Conservation (phyloP, 306 rosid species). For the Cucumis hystrix region DNA sequence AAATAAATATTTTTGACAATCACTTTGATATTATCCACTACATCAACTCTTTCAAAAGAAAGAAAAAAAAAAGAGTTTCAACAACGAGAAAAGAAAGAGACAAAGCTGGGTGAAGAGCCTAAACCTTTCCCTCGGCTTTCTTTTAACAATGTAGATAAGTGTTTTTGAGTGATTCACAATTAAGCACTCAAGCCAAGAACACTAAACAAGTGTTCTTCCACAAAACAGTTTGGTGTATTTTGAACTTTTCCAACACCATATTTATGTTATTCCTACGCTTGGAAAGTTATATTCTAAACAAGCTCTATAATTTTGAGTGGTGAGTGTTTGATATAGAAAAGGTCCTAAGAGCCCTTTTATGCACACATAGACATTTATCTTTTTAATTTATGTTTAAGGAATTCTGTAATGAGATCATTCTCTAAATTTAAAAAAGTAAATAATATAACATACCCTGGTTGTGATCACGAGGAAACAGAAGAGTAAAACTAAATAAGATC, state of each 20-base stretch:
- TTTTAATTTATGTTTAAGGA: neutral
- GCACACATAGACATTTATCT: neutral
- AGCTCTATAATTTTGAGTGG: neutral
- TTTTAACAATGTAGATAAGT: neutral
- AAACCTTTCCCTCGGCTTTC: too few relatives aligned
- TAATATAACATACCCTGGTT: conserved; percentile 36
- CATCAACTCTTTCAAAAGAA: too few relatives aligned
- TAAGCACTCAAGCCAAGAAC: neutral
- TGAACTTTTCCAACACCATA: neutral
- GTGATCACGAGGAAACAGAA: conserved; percentile 57
- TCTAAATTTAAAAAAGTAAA: neutral
- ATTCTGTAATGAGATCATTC: neutral
- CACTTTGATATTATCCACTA: neutral
- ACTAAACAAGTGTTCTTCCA: neutral
- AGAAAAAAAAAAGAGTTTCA: too few relatives aligned
- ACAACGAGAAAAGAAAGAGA: too few relatives aligned
- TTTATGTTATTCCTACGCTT: neutral
- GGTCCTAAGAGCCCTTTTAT: neutral
- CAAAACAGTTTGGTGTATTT: neutral
- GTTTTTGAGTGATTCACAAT: neutral
- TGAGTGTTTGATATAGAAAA: neutral
- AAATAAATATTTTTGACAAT: neutral
- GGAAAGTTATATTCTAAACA: neutral
- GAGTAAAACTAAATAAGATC: conserved; percentile 47
- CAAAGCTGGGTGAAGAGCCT: too few relatives aligned